These are phyloP conservation scores for Xylaria sp. DNA, from an alignment of 2,329 filamentous ascomycete genomes.

Conservation along the genomic window DNA sequence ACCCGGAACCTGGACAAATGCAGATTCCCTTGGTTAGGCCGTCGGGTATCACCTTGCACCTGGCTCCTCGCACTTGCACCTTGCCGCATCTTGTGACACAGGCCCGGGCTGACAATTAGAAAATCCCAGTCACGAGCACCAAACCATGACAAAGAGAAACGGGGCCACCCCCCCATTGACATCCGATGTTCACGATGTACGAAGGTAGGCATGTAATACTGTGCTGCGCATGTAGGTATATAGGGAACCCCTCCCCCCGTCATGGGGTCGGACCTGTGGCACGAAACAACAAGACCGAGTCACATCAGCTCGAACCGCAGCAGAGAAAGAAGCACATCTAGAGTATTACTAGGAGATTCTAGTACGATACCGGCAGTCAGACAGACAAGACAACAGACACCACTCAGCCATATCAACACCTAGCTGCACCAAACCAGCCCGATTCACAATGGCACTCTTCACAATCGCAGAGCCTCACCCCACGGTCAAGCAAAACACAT, in stretches of 20 bases:
- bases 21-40: background rate
- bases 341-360: background rate
- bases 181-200: constrained; percentile 16
- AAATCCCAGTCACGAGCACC: constrained; percentile 9
- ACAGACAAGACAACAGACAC: constrained; percentile 11
- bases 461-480: constrained; percentile 47
- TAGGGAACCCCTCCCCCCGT: constrained; percentile 10
- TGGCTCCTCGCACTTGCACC: constrained; percentile 10
- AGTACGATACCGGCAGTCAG: background rate
- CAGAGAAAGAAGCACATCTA: background rate
- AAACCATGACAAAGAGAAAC: constrained; percentile 30
- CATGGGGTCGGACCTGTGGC: background rate
- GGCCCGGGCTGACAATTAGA: background rate
- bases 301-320: background rate
- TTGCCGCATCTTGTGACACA: constrained; percentile 8
- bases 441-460: constrained; percentile 37
- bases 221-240: constrained; percentile 20
- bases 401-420: background rate
- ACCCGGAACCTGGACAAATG: background rate
- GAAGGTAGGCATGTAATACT: background rate
- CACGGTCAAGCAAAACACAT: constrained; percentile 41
- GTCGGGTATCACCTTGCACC: background rate
- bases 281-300: background rate
- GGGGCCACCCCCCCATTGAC: constrained; percentile 13
- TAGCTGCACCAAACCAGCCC: background rate